Evolutionary conservation across 495 filamentous ascomycete genomes (phyloP), one percentile per base, ranked within the genome.

Genomic region (Rusavskia elegans): DNA sequence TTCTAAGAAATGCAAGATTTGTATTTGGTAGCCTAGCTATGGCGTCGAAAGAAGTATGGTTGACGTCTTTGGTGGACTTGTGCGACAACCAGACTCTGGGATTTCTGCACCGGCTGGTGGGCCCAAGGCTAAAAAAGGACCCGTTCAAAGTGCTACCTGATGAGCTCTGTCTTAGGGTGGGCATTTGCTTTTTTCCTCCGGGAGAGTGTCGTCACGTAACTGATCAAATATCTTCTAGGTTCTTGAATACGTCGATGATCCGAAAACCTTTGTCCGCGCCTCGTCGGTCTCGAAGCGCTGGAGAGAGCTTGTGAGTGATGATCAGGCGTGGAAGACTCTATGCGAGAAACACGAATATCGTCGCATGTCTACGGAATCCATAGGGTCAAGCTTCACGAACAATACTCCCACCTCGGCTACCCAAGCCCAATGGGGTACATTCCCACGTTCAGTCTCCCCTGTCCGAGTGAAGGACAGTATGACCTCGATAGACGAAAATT

Each of bases 251-350:
- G 84, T 98, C 59, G 93, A 97, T 59, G 90, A 97, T 58, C 86
- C 90, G 0, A 87, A 85, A 63, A 89, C 92, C 4, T 78, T 98
- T 17, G 89, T 87, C 30, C 76, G 92, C 63, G 82, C 92, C 41
- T 93, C 88, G 37, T 90, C 96, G 64, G 92, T 97, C 30, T 97
- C 90, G 45, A 77, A 79, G 44, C 76, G 87, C 56, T 98, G 92
- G 92, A 78, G 84, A n/a, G 86, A 94, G 61, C 72, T 98, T 4
- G 69, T 97, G 41, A 89, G 82, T 59, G 92, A 98, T 60, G 92
- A 98, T 68, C 88, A 95, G 63, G 94, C 93, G 2, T 98, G 92
- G 92, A 95, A 94, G 73, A 85, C 87, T 20, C 73, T 97, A 17
- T 96, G 89, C 62, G 86, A 93, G 50, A 95, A 93, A 65, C 87